Evolutionary conservation across 768 basidiomycete species (phyloP).

Genomic region (Macrolepiota albuminosa): DNA sequence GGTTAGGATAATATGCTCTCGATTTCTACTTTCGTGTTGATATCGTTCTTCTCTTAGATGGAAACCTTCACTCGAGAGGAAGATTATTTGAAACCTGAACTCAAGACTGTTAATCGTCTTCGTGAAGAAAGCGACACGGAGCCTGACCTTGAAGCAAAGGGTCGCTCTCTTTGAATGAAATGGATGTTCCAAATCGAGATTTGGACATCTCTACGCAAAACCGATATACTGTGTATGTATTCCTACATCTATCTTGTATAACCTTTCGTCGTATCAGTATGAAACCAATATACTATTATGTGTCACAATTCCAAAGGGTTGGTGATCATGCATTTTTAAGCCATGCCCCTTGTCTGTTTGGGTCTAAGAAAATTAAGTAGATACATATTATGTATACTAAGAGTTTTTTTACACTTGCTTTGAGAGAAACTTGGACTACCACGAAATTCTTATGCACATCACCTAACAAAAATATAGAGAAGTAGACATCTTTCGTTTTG

Average conservation of each 20-base stretch:
- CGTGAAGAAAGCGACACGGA: conserved; percentile 14
- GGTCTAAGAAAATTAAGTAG: too few relatives aligned
- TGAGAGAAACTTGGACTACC: too few relatives aligned
- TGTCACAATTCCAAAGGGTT: too few relatives aligned
- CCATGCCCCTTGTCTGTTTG: too few relatives aligned
- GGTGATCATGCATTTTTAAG: too few relatives aligned
- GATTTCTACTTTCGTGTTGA: not conserved
- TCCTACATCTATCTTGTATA: not conserved
- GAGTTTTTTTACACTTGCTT: too few relatives aligned
- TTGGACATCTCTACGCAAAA: not conserved
- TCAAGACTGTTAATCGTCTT: not conserved
- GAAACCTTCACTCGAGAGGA: conserved; percentile 41
- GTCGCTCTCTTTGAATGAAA: conserved; percentile 6
- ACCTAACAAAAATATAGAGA: too few relatives aligned
- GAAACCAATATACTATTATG: not conserved
- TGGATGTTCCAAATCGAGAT: not conserved
- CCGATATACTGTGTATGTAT: not conserved
- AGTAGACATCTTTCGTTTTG: too few relatives aligned
- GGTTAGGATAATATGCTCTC: conserved; percentile 20
- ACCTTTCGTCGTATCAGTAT: not conserved
- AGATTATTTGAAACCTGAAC: conserved; percentile 3
- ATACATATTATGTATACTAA: too few relatives aligned
- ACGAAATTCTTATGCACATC: too few relatives aligned
- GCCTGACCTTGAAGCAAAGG: conserved; percentile 14
- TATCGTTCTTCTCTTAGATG: conserved; percentile 31